Percentiles rank a stretch among this genome's conserved stretches.
These are phyloP conservation scores for Dryas drummondii DNA, from an alignment of 306 rosid genomes.

Conservation along the genomic window DNA sequence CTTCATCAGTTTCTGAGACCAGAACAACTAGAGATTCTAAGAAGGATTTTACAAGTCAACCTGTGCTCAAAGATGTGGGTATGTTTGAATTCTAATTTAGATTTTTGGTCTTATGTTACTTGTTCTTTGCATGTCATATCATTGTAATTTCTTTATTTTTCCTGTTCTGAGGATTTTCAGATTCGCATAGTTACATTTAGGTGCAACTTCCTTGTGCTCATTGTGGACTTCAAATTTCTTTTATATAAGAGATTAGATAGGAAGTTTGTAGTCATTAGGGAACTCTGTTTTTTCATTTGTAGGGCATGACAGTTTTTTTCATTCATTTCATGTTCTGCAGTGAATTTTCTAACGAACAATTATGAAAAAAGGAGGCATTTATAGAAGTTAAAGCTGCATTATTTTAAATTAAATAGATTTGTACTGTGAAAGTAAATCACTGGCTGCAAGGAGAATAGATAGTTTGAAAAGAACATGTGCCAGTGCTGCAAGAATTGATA, in stretches of 20 bases:
- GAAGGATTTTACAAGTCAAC: slow-evolving; percentile 38
- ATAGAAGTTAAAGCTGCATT: too few species aligned
- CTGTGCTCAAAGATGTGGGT: slow-evolving; percentile 72
- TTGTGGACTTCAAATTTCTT: neutral
- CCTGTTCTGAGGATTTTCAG: neutral
- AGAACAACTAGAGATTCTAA: slow-evolving; percentile 27
- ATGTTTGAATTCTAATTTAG: slow-evolving; percentile 17
- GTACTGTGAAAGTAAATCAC: neutral
- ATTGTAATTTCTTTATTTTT: neutral
- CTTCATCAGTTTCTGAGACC: slow-evolving; percentile 39
- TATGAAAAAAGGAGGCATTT: too few species aligned
- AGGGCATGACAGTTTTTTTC: neutral
- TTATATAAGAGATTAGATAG: neutral
- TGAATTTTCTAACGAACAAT: neutral
- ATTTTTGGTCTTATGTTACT: neutral
- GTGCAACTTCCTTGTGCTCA: neutral
- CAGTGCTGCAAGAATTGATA: neutral
- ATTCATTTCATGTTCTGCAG: neutral
- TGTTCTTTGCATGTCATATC: slow-evolving; percentile 12
- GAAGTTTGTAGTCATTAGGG: neutral
- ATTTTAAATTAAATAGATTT: neutral
- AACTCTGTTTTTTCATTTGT: neutral
- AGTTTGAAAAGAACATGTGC: neutral
- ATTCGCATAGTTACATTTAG: neutral
- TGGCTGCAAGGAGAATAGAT: neutral